Evolutionary conservation across 495 filamentous ascomycete genomes (phyloP).

Genomic region (Trichoderma gamsii): DNA sequence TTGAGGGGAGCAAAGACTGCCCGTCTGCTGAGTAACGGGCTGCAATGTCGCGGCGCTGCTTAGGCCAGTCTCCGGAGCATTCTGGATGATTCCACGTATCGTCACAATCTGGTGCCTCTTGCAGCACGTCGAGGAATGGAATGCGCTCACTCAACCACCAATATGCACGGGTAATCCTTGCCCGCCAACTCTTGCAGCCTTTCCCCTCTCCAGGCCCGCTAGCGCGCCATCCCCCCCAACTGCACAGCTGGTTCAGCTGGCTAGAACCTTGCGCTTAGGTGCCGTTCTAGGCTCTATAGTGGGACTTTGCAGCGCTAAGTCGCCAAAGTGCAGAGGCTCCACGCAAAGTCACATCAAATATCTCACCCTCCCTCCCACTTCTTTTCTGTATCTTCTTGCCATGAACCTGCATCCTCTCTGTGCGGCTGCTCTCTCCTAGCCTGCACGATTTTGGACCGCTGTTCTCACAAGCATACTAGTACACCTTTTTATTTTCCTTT

Average conservation of each 20-base stretch:
- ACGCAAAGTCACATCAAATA: conserved; percentile 9
- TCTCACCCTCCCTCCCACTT: conserved; percentile 9
- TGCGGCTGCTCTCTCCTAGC: neutral
- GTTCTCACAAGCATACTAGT: neutral
- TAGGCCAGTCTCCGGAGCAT: too few species aligned
- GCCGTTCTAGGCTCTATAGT: neutral
- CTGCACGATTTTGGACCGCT: neutral
- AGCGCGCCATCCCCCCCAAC: neutral
- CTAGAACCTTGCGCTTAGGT: neutral
- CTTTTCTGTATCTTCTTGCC: neutral
- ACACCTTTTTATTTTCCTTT: neutral
- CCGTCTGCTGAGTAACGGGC: neutral
- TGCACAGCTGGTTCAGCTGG: neutral
- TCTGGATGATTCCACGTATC: too few species aligned
- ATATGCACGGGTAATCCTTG: too few species aligned
- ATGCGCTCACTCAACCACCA: too few species aligned
- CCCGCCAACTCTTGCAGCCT: neutral
- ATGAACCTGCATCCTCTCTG: neutral
- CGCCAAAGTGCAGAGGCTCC: neutral
- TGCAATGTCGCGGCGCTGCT: too few species aligned
- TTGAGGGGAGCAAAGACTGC: neutral
- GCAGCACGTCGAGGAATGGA: too few species aligned
- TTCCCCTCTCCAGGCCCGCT: conserved; percentile 5
- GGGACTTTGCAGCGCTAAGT: neutral
- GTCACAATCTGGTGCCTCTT: too few species aligned